Conservation (phyloP, 106 monocot species). For the Dioscorea zingiberensis region DNA sequence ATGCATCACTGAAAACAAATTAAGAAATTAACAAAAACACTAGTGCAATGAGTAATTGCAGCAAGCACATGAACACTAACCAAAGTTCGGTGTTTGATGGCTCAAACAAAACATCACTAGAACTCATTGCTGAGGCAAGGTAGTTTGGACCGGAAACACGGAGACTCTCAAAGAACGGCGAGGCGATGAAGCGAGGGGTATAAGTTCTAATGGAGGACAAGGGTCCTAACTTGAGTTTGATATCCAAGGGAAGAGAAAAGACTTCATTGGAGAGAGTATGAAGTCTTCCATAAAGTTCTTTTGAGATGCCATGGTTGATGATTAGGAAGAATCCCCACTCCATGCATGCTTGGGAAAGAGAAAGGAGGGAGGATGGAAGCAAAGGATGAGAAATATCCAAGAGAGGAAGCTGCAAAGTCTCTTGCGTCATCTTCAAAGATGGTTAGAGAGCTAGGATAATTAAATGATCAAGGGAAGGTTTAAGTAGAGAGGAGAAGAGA, state of each 20-base stretch:
- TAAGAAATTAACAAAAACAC: too few species aligned
- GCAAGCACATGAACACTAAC: constrained; percentile 1
- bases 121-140: constrained; percentile 27
- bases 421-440: too few species aligned
- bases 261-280: constrained; percentile 4
- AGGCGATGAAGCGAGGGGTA: constrained; percentile 53
- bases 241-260: constrained; percentile 22
- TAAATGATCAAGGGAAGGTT: too few species aligned
- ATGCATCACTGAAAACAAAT: constrained; percentile 11
- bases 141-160: constrained; percentile 43
- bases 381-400: constrained; percentile 39
- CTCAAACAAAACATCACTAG: constrained; percentile 21
- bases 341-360: constrained; percentile 32
- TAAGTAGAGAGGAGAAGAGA: too few species aligned
- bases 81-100: constrained; percentile 17
- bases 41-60: too few species aligned
- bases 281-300: constrained; percentile 17
- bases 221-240: constrained; percentile 42
- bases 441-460: too few species aligned
- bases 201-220: constrained; percentile 19
- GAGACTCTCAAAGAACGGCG: constrained; percentile 50
- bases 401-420: constrained; percentile 29
- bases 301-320: constrained; percentile 52
- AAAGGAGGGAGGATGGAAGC: constrained; percentile 17
- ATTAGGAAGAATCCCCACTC: constrained; percentile 51